Evolutionary conservation across 2,329 filamentous ascomycete genomes (phyloP).

Genomic region (Zasmidium angulare): DNA sequence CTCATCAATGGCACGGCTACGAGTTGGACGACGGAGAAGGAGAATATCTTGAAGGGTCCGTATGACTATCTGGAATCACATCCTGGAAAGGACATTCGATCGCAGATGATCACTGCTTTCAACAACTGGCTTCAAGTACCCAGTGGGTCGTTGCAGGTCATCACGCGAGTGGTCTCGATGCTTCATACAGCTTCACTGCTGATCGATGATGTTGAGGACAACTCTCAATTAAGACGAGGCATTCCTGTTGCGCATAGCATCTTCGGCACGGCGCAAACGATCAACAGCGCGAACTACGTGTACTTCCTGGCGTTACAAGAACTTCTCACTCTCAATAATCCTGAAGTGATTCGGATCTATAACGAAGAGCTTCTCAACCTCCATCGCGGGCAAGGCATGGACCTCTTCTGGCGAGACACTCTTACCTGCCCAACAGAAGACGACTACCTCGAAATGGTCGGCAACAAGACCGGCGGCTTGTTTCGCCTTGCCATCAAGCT

Average conservation of each 20-base stretch:
- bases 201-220: conserved; percentile 87
- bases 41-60: conserved; percentile 73
- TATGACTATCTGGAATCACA: conserved; percentile 78
- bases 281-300: conserved; percentile 87
- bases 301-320: conserved; percentile 80
- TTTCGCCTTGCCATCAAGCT: conserved; percentile 83
- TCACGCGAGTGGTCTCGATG: conserved; percentile 80
- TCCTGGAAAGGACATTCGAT: conserved; percentile 81
- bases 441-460: conserved; percentile 92
- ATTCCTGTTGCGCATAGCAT: conserved; percentile 81
- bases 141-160: conserved; percentile 65
- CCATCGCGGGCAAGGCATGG: conserved; percentile 86
- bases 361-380: conserved; percentile 82
- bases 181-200: conserved; percentile 81
- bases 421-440: conserved; percentile 81
- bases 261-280: conserved; percentile 82
- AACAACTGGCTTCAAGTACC: conserved; percentile 79
- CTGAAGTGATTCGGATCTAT: conserved; percentile 67
- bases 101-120: conserved; percentile 77
- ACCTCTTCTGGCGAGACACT: conserved; percentile 85
- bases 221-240: conserved; percentile 71
- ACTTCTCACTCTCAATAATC: conserved; percentile 68
- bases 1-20: conserved; percentile 42
- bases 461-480: conserved; percentile 84
- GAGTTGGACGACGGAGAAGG: conserved; percentile 72